Base-by-base conservation (phyloP, 148 eudicot genomes). In the Rhododendron simsii region DNA sequence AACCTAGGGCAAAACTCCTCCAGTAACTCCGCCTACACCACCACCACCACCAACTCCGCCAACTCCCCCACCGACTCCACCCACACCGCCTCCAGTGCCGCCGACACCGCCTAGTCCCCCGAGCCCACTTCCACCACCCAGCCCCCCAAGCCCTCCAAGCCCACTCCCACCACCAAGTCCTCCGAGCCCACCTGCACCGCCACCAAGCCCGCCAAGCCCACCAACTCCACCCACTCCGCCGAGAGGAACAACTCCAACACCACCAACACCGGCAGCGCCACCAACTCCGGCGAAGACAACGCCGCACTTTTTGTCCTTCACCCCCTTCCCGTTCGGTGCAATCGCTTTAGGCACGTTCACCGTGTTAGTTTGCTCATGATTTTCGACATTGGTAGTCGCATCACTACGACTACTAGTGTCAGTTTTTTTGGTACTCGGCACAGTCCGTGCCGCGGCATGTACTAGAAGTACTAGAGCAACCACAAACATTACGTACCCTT, bases 211-310 rank as follows among this genome's bases (percentile, higher is more conserved):
- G 0, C 89, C 89, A 23, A 88, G 39, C 1, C 91, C 91, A 9
- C 90, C 91, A 4, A 89, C 47, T 78, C 87, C 91, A 14, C 88
- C 91, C 48, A 92, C 61, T 79, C 87, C 91, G 5, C 88, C 91
- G 35, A 92, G 86, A 0, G 94, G 94, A 5, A 92, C 57, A 10
- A 92, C 80, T 37, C 92, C 92, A 12, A 86, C 89, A 0, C 92
- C 92, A 0, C 91, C 93, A n/a, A 88, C 87, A 9, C 94, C 94
- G 1, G 91, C 92, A 30, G 88, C 89, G 13, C 89, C 94, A 10
- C 94, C 94, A 10, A 93, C 84, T 4, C 95, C 93, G 37, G 79
- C 93, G 39, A 89, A 89, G 3, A 85, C 86, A n/a, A 65, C 85
- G 10, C 83, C 88, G 5, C 88, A 87, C 57, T 86, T 80, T 2